These are phyloP conservation scores for Teratosphaeriaceae sp. DNA, from an alignment of 2,329 filamentous ascomycete species.

Conservation along the genomic window DNA sequence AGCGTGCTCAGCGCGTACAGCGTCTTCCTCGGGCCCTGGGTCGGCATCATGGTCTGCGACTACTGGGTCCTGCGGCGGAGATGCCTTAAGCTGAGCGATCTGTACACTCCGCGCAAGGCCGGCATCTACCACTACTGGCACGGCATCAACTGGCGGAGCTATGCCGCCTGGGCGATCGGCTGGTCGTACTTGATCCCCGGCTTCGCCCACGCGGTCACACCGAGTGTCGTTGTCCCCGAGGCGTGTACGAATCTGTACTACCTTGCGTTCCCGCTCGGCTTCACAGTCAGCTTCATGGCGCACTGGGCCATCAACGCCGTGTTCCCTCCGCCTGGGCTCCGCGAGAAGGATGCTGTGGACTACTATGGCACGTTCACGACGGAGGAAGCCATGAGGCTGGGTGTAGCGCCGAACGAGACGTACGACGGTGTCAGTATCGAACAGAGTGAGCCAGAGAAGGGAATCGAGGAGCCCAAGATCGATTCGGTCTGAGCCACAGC, in stretches of 20 bases:
- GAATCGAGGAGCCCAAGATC: background rate
- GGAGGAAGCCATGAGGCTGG: conserved; percentile 19
- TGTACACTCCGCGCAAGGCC: conserved; percentile 33
- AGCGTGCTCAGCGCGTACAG: conserved; percentile 40
- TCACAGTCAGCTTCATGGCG: conserved; percentile 33
- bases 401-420: conserved; percentile 11
- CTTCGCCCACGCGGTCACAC: conserved; percentile 41
- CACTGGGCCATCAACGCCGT: conserved; percentile 28
- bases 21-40: conserved; percentile 42
- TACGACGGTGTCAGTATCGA: background rate
- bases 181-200: conserved; percentile 21
- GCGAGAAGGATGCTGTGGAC: conserved; percentile 28
- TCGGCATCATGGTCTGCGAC: conserved; percentile 39
- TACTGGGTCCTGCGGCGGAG: conserved; percentile 39
- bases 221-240: conserved; percentile 30
- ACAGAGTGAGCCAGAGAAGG: background rate
- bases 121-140: conserved; percentile 38
- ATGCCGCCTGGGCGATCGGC: conserved; percentile 35
- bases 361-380: conserved; percentile 29
- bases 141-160: conserved; percentile 41
- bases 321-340: conserved; percentile 27
- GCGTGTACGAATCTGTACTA: conserved; percentile 36
- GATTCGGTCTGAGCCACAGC: background rate
- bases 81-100: conserved; percentile 37
- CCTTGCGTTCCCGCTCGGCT: conserved; percentile 36